These are phyloP conservation scores for Geotrichum armillariae DNA, from an alignment of 1,139 yeast genomes.

Conservation along the genomic window DNA sequence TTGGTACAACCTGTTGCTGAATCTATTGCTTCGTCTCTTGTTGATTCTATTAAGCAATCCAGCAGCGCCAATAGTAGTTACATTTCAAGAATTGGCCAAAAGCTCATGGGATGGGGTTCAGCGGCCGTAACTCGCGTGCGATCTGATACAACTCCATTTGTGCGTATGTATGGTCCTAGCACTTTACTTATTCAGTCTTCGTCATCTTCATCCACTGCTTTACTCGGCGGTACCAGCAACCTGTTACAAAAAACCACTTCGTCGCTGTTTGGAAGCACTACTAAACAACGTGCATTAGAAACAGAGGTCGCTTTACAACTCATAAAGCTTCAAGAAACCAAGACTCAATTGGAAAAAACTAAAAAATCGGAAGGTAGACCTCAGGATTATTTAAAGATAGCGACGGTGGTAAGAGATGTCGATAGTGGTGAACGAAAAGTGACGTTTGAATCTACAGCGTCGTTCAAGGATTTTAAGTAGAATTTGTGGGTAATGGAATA, in stretches of 20 bases:
- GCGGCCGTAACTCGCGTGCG: slow-evolving; percentile 20
- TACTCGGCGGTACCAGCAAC: background rate
- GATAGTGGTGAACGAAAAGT: slow-evolving; percentile 28
- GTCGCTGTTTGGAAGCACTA: background rate
- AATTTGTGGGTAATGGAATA: too few species aligned
- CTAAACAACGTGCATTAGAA: slow-evolving; percentile 20
- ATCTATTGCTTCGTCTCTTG: background rate
- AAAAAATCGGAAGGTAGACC: slow-evolving; percentile 28
- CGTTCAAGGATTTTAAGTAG: slow-evolving; percentile 24
- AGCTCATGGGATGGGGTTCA: background rate
- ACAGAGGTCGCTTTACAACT: slow-evolving; percentile 23
- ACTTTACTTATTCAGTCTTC: slow-evolving; percentile 24
- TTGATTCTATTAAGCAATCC: background rate
- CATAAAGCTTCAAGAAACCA: slow-evolving; percentile 18
- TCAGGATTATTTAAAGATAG: slow-evolving; percentile 32
- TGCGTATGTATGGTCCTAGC: slow-evolving; percentile 24
- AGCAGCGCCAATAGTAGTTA: background rate
- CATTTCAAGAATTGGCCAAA: background rate
- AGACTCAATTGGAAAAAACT: slow-evolving; percentile 11
- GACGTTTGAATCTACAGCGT: slow-evolving; percentile 26
- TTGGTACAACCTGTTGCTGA: slow-evolving; percentile 9
- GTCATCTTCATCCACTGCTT: background rate
- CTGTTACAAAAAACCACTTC: background rate
- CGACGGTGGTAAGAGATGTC: slow-evolving; percentile 26
- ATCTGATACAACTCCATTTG: slow-evolving; percentile 22